phyloP scores from a whole-genome alignment of 345 rosid species.

The Syzygium aromaticum region DNA sequence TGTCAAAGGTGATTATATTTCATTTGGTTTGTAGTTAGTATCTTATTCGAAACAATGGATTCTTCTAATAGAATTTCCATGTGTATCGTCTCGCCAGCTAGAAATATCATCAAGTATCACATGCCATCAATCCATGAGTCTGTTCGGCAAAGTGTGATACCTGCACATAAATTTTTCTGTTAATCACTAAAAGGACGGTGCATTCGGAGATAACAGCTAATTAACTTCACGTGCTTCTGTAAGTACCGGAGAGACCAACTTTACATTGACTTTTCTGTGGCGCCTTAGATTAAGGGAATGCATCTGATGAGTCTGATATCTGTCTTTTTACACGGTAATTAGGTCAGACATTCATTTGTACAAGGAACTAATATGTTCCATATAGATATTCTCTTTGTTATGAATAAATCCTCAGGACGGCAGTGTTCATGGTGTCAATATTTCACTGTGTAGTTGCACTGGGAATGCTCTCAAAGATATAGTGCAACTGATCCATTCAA shows the following conservation, averaged over 20 bases:
- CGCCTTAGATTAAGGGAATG: background rate
- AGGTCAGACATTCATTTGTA: background rate
- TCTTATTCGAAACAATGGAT: background rate
- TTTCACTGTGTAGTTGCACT: background rate
- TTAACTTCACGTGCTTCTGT: background rate
- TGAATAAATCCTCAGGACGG: background rate
- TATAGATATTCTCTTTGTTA: background rate
- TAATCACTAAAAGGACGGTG: background rate
- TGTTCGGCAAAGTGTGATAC: background rate
- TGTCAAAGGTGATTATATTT: background rate
- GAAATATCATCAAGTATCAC: background rate
- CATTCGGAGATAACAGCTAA: background rate
- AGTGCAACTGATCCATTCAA: background rate
- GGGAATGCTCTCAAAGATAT: background rate
- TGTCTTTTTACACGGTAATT: background rate
- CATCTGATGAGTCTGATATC: background rate
- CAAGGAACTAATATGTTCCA: background rate
- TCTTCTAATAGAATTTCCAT: background rate
- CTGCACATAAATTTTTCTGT: background rate
- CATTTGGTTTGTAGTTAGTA: background rate
- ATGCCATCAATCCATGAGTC: background rate
- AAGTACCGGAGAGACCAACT: background rate
- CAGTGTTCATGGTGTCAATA: background rate
- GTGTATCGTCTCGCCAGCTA: background rate
- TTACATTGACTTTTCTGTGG: background rate